Evolutionary conservation across 2,329 filamentous ascomycete genomes (phyloP).

Genomic region (Curvularia spicifera): DNA sequence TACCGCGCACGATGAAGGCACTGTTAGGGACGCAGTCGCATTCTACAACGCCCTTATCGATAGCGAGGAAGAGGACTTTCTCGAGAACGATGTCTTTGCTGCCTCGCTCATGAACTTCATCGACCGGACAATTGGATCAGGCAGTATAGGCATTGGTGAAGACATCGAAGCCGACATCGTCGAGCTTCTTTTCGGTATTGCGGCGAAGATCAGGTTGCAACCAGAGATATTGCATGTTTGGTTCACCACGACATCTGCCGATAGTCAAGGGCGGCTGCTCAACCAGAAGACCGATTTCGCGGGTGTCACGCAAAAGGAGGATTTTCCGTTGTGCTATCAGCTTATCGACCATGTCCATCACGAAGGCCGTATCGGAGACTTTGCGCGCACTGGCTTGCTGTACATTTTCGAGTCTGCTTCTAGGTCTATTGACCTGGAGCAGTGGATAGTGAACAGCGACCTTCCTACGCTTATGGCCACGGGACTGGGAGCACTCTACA

Average conservation of each 20-base stretch:
- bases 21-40: slow-evolving; percentile 82
- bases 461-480: slow-evolving; percentile 97
- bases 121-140: slow-evolving; percentile 75
- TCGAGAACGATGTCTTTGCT: slow-evolving; percentile 85
- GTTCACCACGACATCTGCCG: slow-evolving; percentile 70
- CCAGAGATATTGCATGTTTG: slow-evolving; percentile 86
- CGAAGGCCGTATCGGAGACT: slow-evolving; percentile 92
- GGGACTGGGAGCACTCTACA: slow-evolving; percentile 80
- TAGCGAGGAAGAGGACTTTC: slow-evolving; percentile 93
- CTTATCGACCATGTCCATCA: slow-evolving; percentile 97
- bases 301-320: slow-evolving; percentile 82
- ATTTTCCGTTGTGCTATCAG: slow-evolving; percentile 95
- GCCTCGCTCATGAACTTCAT: slow-evolving; percentile 86
- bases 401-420: slow-evolving; percentile 96
- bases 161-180: slow-evolving; percentile 89
- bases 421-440: slow-evolving; percentile 79
- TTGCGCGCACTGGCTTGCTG: slow-evolving; percentile 88
- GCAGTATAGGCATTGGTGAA: slow-evolving; percentile 73
- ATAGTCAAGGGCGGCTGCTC: slow-evolving; percentile 50
- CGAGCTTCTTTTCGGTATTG: slow-evolving; percentile 92
- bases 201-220: slow-evolving; percentile 91
- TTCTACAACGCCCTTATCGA: slow-evolving; percentile 94
- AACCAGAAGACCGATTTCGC: slow-evolving; percentile 73
- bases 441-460: slow-evolving; percentile 97
- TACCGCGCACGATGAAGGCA: slow-evolving; percentile 80